Base-by-base conservation (phyloP, 2,329 filamentous ascomycete species). In the Calcarisporium arbuscula region DNA sequence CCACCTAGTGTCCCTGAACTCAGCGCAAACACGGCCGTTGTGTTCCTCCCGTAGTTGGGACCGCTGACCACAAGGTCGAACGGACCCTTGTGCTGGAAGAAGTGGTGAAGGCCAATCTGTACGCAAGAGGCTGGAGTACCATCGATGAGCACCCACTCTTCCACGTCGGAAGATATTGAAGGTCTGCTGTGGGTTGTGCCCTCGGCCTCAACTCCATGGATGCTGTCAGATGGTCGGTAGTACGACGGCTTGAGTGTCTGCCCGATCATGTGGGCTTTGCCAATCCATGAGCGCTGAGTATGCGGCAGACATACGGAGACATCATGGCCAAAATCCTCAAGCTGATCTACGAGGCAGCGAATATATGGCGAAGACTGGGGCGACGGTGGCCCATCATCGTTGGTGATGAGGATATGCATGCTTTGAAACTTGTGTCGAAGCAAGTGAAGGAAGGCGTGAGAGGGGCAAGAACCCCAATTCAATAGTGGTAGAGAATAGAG, bases 231-330 rank as follows among this genome's bases (percentile, higher is more conserved):
- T 11, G 74, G 74, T 2, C 82, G 82, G 66, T 88, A 95, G 67
- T 94, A 95, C 19, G 77, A 72, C 8, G 88, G 88, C 56, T 82
- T 86, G 42, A 94, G 76, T 8, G 85, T 84, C 57, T 90, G 82
- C 37, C 89, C 89, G 50, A 96, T 88, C 53, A 96, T 85, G 61
- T 96, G 92, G 4, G 92, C 92, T 68, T 98, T 98, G 50, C 89
- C 89, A 52, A 98, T 96, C 92, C 92, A 98, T 37, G 88, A 95
- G 43, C 90, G 80, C 64, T 98, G 92, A 6, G 81, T 82, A 58
- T 95, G 78, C 2, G 92, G 92, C 11, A 98, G 76, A 44, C 92
- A 83, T 32, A 98, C 89, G 7, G 87, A 94, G 41, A 96, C 86
- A n/a, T 67, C 72, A 61, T 95, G 90, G 7, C 88, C 88, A 20